Evolutionary conservation across 2,329 filamentous ascomycete genomes (phyloP), one percentile per base, ranked within the genome.

Genomic region (Pleurostoma richardsiae): DNA sequence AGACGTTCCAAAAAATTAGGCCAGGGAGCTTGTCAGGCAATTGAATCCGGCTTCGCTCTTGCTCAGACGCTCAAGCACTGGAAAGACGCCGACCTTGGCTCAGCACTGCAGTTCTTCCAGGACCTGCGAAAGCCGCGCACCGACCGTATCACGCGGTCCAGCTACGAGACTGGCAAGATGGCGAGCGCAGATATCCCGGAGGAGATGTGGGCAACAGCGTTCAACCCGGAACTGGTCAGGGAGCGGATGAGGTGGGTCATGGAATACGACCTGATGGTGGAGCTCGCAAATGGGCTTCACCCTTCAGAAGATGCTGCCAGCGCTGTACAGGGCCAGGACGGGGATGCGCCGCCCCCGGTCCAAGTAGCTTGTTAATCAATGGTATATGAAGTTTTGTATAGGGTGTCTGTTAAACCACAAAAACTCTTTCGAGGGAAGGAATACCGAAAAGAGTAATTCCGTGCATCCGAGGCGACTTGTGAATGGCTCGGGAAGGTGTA

Each of bases 211-310:
- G 42, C 54, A 10, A 56, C 51, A 10, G 54, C 49, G 6, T 63
- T 65, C 47, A 59, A 59, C 30, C 59, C 61, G 0, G 45, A 52
- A 8, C 51, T 52, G 26, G 39, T 64, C 29, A 48, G 43, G 29
- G 61, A 64, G 50, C 56, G 61, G 3, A 65, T 65, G 62, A 60
- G 50, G 50, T 66, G 62, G 61, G 59, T 64, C 36, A 65, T 64
- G 62, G 62, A 64, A 46, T 64, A 61, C 40, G 59, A 64, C 50
- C 52, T 66, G 6, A 46, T 66, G 39, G 59, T 55, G 10, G 59
- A 66, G 38, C 47, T 65, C 45, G 43, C 44, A 36, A 36, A 36
- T 2, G 8, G 33, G 8, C n/a, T 36, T 8, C 8, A 8, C 33
- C 8, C 8, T 8, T n/a, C 33, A 36, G 33, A 36, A n/a, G n/a